phyloP scores from a whole-genome alignment of 2,329 filamentous ascomycete genomes.

The Exophiala phaeomuriformis region DNA sequence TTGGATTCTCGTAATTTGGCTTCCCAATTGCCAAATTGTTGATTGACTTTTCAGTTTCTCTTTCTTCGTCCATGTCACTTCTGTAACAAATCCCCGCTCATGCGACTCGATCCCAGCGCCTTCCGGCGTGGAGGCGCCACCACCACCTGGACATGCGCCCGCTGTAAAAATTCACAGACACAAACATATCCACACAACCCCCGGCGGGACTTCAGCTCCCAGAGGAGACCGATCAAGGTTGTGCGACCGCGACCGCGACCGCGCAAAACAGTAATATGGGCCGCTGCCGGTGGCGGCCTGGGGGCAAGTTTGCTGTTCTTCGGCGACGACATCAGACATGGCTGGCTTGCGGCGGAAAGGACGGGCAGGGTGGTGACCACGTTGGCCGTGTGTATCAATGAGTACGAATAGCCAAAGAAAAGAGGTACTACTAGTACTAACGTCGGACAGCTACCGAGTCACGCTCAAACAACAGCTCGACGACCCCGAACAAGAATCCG shows the following conservation, averaged over 20 bases:
- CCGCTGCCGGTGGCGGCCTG: conserved; percentile 19
- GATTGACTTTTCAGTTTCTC: not conserved
- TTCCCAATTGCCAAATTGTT: not conserved
- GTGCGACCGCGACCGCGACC: conserved; percentile 13
- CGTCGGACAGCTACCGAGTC: conserved; percentile 64
- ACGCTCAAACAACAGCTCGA: conserved; percentile 64
- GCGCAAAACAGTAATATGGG: conserved; percentile 17
- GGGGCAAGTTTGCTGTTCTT: conserved; percentile 34
- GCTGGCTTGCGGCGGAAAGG: conserved; percentile 66
- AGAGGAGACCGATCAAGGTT: conserved; percentile 11
- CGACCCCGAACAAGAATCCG: conserved; percentile 58
- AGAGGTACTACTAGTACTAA: not conserved
- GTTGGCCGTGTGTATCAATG: conserved; percentile 76
- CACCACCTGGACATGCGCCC: conserved; percentile 20
- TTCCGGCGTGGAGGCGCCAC: conserved; percentile 14
- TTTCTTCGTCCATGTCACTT: conserved; percentile 3
- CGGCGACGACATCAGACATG: conserved; percentile 64
- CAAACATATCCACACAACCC: not conserved
- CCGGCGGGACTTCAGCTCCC: conserved; percentile 9
- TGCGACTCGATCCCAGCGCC: conserved; percentile 16
- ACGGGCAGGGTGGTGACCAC: conserved; percentile 70
- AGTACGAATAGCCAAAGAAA: conserved; percentile 47
- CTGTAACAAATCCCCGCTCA: conserved; percentile 3
- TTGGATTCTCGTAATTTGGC: not conserved
- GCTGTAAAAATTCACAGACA: conserved; percentile 11